phyloP scores from a whole-genome alignment of 2,329 filamentous ascomycete species.

The Aspergillus sp. region DNA sequence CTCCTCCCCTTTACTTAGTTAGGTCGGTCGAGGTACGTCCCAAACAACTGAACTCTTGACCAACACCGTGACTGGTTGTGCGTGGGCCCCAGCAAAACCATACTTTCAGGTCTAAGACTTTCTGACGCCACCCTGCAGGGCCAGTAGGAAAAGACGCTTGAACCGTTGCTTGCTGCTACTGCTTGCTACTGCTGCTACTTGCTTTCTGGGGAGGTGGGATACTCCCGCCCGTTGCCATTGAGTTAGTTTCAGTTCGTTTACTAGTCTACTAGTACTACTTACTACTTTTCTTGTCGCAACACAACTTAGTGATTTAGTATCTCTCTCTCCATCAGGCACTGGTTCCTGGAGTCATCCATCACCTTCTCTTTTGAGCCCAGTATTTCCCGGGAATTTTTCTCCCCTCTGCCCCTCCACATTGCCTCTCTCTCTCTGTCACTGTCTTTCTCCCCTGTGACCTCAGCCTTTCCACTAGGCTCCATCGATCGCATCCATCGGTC shows the following conservation, averaged over 20 bases:
- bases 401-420: slow-evolving; percentile 5
- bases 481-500: slow-evolving; percentile 12
- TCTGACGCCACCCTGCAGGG: slow-evolving; percentile 9
- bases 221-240: not conserved
- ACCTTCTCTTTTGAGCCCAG: not conserved
- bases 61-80: not conserved
- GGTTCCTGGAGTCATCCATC: not conserved
- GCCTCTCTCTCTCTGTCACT: not conserved
- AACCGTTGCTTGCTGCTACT: not conserved
- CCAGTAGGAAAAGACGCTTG: not conserved
- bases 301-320: not conserved
- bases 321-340: not conserved
- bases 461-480: not conserved
- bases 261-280: no score
- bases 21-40: not conserved
- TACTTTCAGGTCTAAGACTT: not conserved
- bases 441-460: slow-evolving; percentile 1
- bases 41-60: not conserved
- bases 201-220: not conserved
- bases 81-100: not conserved
- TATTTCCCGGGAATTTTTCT: slow-evolving; percentile 14
- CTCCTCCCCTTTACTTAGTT: not conserved
- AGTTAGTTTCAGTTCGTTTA: not conserved
- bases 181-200: not conserved
- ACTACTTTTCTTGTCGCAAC: not conserved